These are phyloP conservation scores for Salisapilia sapeloensis DNA, from an alignment of 352 stramenopile species.

Conservation along the genomic window DNA sequence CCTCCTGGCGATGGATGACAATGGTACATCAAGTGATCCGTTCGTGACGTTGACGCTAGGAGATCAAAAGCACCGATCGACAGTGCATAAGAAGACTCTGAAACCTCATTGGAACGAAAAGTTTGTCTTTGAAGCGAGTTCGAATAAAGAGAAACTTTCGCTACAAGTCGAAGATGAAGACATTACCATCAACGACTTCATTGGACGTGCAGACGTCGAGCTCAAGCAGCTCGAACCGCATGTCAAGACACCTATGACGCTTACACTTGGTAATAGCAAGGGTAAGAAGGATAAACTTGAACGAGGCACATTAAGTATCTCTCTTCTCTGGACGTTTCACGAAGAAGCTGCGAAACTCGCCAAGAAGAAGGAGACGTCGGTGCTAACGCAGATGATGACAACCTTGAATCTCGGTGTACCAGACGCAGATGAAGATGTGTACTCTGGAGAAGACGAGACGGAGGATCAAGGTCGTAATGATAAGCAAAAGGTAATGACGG, in stretches of 20 bases:
- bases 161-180: slow-evolving; percentile 60
- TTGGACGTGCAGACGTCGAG: slow-evolving; percentile 42
- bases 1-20: slow-evolving; percentile 71
- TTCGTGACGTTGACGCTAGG: slow-evolving; percentile 63
- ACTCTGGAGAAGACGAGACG: slow-evolving; percentile 51
- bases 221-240: slow-evolving; percentile 30
- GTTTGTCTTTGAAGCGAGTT: slow-evolving; percentile 48
- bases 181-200: slow-evolving; percentile 67
- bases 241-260: slow-evolving; percentile 27
- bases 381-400: slow-evolving; percentile 28
- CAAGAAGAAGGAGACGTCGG: slow-evolving; percentile 55
- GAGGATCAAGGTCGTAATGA: slow-evolving; percentile 17
- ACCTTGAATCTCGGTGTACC: slow-evolving; percentile 36
- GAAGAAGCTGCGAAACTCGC: slow-evolving; percentile 32
- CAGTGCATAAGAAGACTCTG: slow-evolving; percentile 54
- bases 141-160: slow-evolving; percentile 28
- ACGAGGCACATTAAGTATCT: slow-evolving; percentile 26
- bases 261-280: slow-evolving; percentile 42
- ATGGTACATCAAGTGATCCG: slow-evolving; percentile 73
- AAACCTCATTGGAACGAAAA: slow-evolving; percentile 66
- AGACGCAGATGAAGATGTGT: slow-evolving; percentile 57
- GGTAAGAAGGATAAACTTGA: slow-evolving; percentile 54
- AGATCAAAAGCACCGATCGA: slow-evolving; percentile 70
- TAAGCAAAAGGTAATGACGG: slow-evolving; percentile 38
- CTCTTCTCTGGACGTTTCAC: slow-evolving; percentile 39